Conservation (phyloP, 2,329 filamentous ascomycete species). For the Myriosclerotinia curreyana region DNA sequence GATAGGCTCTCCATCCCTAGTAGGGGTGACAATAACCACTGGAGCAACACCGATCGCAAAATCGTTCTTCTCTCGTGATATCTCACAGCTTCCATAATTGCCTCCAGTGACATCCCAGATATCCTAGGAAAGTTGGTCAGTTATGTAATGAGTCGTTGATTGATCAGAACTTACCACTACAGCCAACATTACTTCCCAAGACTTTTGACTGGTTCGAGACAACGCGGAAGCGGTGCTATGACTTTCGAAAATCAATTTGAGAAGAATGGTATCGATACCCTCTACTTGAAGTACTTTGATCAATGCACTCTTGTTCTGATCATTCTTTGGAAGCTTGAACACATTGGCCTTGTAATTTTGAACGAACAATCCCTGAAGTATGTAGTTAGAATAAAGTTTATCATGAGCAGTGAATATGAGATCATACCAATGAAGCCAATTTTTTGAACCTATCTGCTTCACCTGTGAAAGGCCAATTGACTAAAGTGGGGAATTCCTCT, state of each 20-base stretch:
- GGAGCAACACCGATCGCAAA: background rate
- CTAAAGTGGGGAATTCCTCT: background rate
- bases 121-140: background rate
- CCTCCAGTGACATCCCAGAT: slow-evolving; percentile 19
- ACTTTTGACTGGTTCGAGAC: background rate
- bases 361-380: background rate
- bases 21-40: slow-evolving; percentile 17
- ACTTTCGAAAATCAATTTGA: slow-evolving; percentile 6
- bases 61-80: slow-evolving; percentile 8
- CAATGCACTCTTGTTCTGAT: slow-evolving; percentile 11
- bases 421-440: slow-evolving; percentile 13
- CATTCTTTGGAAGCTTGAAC: slow-evolving; percentile 7
- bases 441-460: slow-evolving; percentile 4
- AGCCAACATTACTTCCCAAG: slow-evolving; percentile 18
- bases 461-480: slow-evolving; percentile 7
- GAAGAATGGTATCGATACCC: slow-evolving; percentile 2
- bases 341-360: slow-evolving; percentile 2
- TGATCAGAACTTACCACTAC: slow-evolving; percentile 1
- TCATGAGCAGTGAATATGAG: background rate
- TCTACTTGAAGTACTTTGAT: slow-evolving; percentile 1
- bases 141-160: background rate
- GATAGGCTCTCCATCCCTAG: background rate
- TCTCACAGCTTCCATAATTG: slow-evolving; percentile 4
- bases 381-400: background rate
- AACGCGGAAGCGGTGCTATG: slow-evolving; percentile 11